Conservation (phyloP, 2,329 filamentous ascomycete species). For the Monosporascus sp. region DNA sequence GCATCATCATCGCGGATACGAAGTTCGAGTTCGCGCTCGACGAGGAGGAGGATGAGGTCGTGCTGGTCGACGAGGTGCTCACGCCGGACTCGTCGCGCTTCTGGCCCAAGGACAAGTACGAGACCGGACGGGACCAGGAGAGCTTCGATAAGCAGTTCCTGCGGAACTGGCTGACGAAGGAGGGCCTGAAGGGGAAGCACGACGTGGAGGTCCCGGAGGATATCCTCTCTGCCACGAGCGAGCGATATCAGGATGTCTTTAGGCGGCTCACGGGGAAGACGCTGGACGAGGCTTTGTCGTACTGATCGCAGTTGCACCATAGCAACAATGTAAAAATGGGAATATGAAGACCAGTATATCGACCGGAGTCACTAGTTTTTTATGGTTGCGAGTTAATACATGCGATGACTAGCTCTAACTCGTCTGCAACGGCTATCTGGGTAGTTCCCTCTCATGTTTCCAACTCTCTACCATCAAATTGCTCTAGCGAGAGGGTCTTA, state of each 20-base stretch:
- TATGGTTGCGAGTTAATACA: no score
- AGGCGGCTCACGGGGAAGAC: constrained; percentile 56
- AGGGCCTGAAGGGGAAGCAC: constrained; percentile 70
- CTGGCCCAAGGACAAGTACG: constrained; percentile 61
- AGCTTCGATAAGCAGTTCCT: constrained; percentile 72
- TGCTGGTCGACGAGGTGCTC: constrained; percentile 79
- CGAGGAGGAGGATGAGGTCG: constrained; percentile 59
- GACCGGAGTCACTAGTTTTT: no score
- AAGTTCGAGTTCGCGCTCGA: constrained; percentile 52
- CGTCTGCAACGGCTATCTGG: no score
- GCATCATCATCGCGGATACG: constrained; percentile 58
- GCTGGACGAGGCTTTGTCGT: constrained; percentile 28
- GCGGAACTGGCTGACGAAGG: constrained; percentile 72
- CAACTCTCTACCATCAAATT: no score
- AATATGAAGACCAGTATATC: no score
- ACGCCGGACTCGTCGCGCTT: constrained; percentile 80
- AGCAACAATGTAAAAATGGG: no score
- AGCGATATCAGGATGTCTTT: constrained; percentile 73
- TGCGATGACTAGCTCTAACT: no score
- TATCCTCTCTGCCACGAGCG: constrained; percentile 62
- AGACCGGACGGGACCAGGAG: constrained; percentile 24
- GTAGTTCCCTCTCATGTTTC: no score
- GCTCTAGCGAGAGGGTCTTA: neutral
- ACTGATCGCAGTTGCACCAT: no score
- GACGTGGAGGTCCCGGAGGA: constrained; percentile 69